Percentiles rank a stretch among this genome's conserved stretches.
Conservation (phyloP, 2,329 filamentous ascomycete genomes). For the Hymenoscyphus occultus region DNA sequence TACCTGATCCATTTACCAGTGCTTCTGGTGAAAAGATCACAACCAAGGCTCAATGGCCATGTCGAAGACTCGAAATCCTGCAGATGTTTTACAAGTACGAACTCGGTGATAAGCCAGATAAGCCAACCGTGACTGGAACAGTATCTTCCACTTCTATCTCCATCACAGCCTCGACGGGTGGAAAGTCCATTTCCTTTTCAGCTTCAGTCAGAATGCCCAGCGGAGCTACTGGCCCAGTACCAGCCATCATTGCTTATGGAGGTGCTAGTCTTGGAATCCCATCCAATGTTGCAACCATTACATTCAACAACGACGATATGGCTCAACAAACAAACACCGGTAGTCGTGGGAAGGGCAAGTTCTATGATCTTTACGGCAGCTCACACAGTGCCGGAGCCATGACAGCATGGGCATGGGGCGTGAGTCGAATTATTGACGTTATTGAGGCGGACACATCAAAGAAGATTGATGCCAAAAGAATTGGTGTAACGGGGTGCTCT, state of each 20-base stretch:
- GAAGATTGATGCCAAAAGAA: constrained; percentile 46
- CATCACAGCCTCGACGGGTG: constrained; percentile 45
- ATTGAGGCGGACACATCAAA: constrained; percentile 48
- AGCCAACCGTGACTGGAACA: constrained; percentile 46
- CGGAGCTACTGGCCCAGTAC: constrained; percentile 46
- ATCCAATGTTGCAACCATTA: constrained; percentile 53
- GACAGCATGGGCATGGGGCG: constrained; percentile 63
- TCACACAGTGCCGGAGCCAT: constrained; percentile 54
- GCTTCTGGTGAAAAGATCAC: constrained; percentile 43
- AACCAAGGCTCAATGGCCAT: constrained; percentile 46
- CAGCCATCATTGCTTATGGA: constrained; percentile 57
- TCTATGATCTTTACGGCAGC: constrained; percentile 57
- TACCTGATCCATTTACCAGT: constrained; percentile 47
- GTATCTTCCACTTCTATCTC: constrained; percentile 43
- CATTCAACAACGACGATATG: constrained; percentile 57
- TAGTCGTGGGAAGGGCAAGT: constrained; percentile 55
- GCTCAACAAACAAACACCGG: constrained; percentile 46
- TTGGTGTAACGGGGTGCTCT: constrained; percentile 62
- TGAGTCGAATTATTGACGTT: constrained; percentile 57
- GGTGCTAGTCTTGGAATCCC: constrained; percentile 54
- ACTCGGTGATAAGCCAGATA: constrained; percentile 47
- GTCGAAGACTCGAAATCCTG: constrained; percentile 48
- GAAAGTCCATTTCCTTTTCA: constrained; percentile 46
- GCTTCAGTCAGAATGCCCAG: constrained; percentile 43
- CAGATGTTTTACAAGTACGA: constrained; percentile 50